Base-by-base conservation (phyloP, 306 rosid genomes). In the Cicer bijugum region DNA sequence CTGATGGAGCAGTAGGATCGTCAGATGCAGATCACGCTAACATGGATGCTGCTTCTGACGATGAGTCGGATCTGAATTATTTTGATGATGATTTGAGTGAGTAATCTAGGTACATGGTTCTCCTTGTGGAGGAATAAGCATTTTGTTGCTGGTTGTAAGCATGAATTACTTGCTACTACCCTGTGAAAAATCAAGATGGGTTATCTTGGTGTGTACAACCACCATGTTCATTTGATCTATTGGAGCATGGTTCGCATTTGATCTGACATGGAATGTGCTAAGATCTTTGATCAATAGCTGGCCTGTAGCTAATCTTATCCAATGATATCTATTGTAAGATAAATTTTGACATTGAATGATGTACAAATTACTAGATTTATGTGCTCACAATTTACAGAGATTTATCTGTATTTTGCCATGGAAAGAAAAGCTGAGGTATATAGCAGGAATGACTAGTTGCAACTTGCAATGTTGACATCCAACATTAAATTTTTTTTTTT, bases 1-100 rank as follows among this genome's bases (percentile, higher is more conserved):
- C 80, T 58, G 92, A 82, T 69, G 82, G 74, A 71, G 81, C 80
- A 53, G 81, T 72, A 68, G 83, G 85, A 53, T 67, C 89, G 33
- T 50, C 84, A 61, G 91, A 83, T 61, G 77, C 50, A 37, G 87
- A 80, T 57, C 85, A 86, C 39, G 77, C 76, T 28, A 79, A 72
- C 81, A 76, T 85, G n/a, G 88, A 80, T 45, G 88, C 75, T 8
- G 86, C 86, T 75, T 79, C 84, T 8, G 93, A 89, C 2, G 84
- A 89, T 37, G 96, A 91, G 35, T 93, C 88, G 23, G 89, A 88
- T 76, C 63, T 93, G 35, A 87, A 91, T 82, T 93, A 88, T 79
- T 89, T 89, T 70, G 88, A 83, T 5, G 86, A 86, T 85, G 91
- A 86, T 70, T 43, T 87, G 72, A 89, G 96, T 75, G 97, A 89